Conservation (phyloP, 495 filamentous ascomycete species). For the Aspergillus saccharolyticus region DNA sequence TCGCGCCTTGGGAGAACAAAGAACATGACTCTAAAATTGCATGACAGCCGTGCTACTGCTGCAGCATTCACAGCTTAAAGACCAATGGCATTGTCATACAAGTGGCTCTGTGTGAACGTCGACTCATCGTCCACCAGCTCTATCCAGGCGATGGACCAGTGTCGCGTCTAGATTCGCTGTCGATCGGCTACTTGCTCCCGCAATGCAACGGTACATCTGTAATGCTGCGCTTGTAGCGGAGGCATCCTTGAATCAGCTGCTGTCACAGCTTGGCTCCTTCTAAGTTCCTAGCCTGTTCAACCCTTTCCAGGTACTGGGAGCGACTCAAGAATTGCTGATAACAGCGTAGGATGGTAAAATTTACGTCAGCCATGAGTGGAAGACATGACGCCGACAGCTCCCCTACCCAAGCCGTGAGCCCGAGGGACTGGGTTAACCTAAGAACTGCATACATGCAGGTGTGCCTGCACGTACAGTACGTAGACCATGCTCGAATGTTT, state of each 20-base stretch:
- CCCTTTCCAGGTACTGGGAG: neutral
- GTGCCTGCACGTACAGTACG: neutral
- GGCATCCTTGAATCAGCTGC: neutral
- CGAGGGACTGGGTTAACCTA: neutral
- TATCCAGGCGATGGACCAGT: neutral
- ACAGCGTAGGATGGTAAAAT: no score
- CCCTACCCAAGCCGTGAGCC: neutral
- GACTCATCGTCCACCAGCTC: neutral
- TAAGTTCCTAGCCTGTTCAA: neutral
- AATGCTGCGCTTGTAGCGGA: neutral
- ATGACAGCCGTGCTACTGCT: slow-evolving; percentile 3
- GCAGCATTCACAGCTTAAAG: neutral
- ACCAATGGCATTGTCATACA: slow-evolving; percentile 6
- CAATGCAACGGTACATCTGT: neutral
- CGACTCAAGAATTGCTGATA: neutral
- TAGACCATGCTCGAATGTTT: neutral
- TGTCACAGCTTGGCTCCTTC: neutral
- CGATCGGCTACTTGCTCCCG: neutral
- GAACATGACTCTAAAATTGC: neutral
- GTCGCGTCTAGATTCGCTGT: neutral
- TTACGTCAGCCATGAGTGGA: no score
- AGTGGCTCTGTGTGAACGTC: neutral
- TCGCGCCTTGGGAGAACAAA: neutral
- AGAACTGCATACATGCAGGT: neutral
- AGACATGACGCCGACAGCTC: neutral